Evolutionary conservation across 768 basidiomycete genomes (phyloP), one percentile per base, ranked within the genome.

Genomic region (Dioszegia aurantiaca): DNA sequence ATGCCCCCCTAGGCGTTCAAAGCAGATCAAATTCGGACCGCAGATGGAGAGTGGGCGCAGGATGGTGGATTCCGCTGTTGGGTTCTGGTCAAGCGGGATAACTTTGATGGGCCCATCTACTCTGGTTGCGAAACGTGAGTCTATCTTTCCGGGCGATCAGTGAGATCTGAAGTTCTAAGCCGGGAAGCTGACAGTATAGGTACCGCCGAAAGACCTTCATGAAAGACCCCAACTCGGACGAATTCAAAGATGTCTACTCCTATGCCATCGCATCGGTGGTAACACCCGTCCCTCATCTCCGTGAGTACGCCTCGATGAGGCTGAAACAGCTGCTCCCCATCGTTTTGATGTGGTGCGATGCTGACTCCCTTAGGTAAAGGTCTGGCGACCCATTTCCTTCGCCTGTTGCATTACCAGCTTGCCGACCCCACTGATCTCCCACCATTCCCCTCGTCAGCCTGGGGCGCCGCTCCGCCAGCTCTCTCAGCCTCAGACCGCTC

Each of bases 241-340:
- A 24, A 1, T 58, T 72, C 11, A 54, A 64, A 21, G 33, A 62
- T 8, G 55, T 41, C 1, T 41, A 52, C 21, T 30, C 59, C 9
- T 72, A 72, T 39, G 68, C 59, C n/a, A 65, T 72, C 14, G 61
- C 62, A 3, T 65, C 63, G 2, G 70, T 72, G 3, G 55, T 67
- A 17, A 72, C 70, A 6, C 70, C 70, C 2, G 48, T 49, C 11
- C n/a, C 61, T 23, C 57, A 64, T 48, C 61, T 55, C 21, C 58
- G 70, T 68, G 43, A 59, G 69, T 54, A 11, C 23, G 8, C 30
- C 11, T 6, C 4, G n/a, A n/a, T n/a, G n/a, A n/a, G n/a, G n/a
- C n/a, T n/a, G n/a, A n/a, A n/a, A n/a, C n/a, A n/a, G n/a, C n/a
- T n/a, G n/a, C n/a, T n/a, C n/a, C n/a, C n/a, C n/a, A n/a, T n/a